A percentile compares a stretch with the other conserved stretches of the same genome.
Evolutionary conservation across 768 basidiomycete species (phyloP).

Genomic region (Hygrophorus pudorinus): DNA sequence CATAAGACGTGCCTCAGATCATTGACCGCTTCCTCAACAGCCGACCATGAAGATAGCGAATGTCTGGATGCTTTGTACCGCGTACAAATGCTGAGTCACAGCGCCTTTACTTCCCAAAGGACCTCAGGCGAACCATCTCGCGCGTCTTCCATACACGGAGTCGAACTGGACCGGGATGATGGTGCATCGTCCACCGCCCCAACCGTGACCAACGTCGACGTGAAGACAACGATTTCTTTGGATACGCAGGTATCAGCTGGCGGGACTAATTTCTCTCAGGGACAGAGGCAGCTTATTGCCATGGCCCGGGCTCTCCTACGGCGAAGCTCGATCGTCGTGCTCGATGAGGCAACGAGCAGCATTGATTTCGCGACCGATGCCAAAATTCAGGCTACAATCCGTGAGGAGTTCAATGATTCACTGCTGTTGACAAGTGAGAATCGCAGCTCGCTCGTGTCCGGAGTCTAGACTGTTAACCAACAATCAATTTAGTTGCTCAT

Average conservation of each 20-base stretch:
- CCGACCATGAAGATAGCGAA: constrained; percentile 69
- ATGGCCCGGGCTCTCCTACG: constrained; percentile 76
- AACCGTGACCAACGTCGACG: constrained; percentile 44
- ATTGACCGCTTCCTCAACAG: constrained; percentile 21
- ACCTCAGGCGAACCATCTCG: constrained; percentile 39
- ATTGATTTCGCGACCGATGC: constrained; percentile 84
- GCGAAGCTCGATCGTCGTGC: constrained; percentile 60
- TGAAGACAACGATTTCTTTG: constrained; percentile 48
- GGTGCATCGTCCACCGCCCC: constrained; percentile 30
- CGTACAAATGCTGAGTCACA: constrained; percentile 64
- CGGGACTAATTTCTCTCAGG: constrained; percentile 87
- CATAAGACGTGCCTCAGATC: not conserved
- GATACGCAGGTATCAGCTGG: constrained; percentile 78
- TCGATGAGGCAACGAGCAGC: constrained; percentile 81
- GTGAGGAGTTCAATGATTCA: constrained; percentile 73
- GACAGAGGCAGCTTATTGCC: constrained; percentile 81
- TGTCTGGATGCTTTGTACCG: constrained; percentile 74
- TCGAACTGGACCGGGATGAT: constrained; percentile 25
- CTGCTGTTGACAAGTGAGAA: constrained; percentile 63
- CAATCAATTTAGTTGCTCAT: constrained; percentile 45
- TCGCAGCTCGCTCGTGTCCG: not conserved
- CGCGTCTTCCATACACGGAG: constrained; percentile 28
- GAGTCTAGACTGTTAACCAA: not conserved
- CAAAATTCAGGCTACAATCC: constrained; percentile 82
- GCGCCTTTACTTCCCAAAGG: constrained; percentile 35